Conservation (phyloP, 805 yeast species). For the Myxozyma sirexii region DNA sequence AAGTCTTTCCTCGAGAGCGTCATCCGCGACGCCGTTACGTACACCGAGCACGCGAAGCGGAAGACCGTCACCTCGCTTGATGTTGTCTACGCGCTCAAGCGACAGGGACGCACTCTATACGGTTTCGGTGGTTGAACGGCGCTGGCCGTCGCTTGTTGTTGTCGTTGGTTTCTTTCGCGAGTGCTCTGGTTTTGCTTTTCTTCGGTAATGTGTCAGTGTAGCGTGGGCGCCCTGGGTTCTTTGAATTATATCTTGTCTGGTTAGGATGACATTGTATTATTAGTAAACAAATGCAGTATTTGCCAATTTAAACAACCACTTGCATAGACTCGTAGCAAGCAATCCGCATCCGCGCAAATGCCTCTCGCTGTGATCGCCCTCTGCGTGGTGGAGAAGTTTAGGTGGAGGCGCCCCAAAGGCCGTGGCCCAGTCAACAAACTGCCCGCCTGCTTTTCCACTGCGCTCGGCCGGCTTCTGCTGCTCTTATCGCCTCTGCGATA, state of each 20-base stretch:
- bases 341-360: too few species aligned
- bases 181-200: neutral
- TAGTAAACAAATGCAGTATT: neutral
- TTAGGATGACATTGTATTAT: neutral
- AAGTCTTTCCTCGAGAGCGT: conserved; percentile 95
- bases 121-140: conserved; percentile 95
- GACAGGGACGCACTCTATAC: conserved; percentile 99
- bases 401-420: conserved; percentile 9
- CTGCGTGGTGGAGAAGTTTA: neutral
- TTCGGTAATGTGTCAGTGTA: neutral
- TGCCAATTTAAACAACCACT: neutral
- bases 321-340: neutral
- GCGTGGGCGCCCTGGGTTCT: neutral
- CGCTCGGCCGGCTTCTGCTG: neutral
- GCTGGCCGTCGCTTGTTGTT: neutral
- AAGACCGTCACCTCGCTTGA: conserved; percentile 99
- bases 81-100: conserved; percentile 98
- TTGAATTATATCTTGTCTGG: neutral
- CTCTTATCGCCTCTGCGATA: too few species aligned
- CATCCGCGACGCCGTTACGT: conserved; percentile 98
- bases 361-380: too few species aligned
- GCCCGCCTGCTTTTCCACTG: neutral
- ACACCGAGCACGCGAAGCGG: conserved; percentile 99
- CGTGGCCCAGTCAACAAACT: neutral
- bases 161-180: neutral